Evolutionary conservation across 2,329 filamentous ascomycete genomes (phyloP).

Genomic region (Salinomyces thailandicus): DNA sequence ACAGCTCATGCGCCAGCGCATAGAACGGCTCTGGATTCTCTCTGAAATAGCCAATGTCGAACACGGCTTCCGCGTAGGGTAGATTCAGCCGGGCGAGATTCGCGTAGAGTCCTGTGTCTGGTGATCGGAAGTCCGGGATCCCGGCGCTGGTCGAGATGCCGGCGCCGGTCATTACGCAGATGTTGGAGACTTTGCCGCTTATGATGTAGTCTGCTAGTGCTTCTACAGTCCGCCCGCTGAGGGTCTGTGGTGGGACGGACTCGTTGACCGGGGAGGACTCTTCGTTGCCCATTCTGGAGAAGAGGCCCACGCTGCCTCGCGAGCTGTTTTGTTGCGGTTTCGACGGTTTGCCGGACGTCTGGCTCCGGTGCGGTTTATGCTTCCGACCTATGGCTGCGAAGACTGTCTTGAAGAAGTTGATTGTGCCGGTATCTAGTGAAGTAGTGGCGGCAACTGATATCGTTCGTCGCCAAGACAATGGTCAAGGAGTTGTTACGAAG

Average conservation of each 20-base stretch:
- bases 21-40: slow-evolving; percentile 84
- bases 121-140: slow-evolving; percentile 91
- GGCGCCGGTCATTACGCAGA: slow-evolving; percentile 75
- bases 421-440: background rate
- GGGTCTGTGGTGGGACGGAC: slow-evolving; percentile 51
- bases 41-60: slow-evolving; percentile 84
- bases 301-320: slow-evolving; percentile 14
- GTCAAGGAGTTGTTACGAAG: too few relatives aligned
- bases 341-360: slow-evolving; percentile 20
- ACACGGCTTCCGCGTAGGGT: slow-evolving; percentile 83
- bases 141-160: slow-evolving; percentile 66
- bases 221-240: slow-evolving; percentile 58
- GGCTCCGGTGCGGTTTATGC: slow-evolving; percentile 33
- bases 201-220: slow-evolving; percentile 74
- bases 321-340: slow-evolving; percentile 12
- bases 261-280: slow-evolving; percentile 58
- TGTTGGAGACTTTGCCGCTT: slow-evolving; percentile 52
- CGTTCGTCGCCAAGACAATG: too few relatives aligned
- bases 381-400: slow-evolving; percentile 42
- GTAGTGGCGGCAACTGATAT: too few relatives aligned
- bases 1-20: slow-evolving; percentile 79
- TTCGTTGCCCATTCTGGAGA: slow-evolving; percentile 73
- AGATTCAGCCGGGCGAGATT: slow-evolving; percentile 80
- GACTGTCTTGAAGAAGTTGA: slow-evolving; percentile 4
- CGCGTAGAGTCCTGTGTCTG: slow-evolving; percentile 84